A percentile compares a stretch with the other conserved stretches of the same genome.
phyloP scores from a whole-genome alignment of 2,329 filamentous ascomycete species.

The Arthrinium phaeospermum region DNA sequence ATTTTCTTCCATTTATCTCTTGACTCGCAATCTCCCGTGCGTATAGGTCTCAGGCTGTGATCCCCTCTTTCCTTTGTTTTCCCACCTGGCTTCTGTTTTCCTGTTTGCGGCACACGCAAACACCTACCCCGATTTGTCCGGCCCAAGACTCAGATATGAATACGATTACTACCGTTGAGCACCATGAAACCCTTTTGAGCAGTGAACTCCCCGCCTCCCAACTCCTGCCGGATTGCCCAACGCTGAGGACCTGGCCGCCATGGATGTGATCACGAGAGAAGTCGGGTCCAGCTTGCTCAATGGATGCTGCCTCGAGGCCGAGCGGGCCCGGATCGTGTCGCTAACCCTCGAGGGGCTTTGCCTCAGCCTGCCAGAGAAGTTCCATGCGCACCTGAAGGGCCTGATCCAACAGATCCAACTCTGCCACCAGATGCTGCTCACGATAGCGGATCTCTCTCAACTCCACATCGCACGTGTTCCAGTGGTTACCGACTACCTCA shows the following conservation, averaged over 20 bases:
- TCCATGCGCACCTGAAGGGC: slow-evolving; percentile 53
- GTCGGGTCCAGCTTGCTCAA: slow-evolving; percentile 47
- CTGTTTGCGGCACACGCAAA: slow-evolving; percentile 15
- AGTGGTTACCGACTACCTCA: slow-evolving; percentile 59
- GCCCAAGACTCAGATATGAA: slow-evolving; percentile 20
- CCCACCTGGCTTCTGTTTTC: neutral
- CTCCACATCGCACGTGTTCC: slow-evolving; percentile 56
- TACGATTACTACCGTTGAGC: slow-evolving; percentile 21
- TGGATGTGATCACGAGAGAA: slow-evolving; percentile 14
- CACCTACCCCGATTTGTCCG: neutral
- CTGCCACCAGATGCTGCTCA: slow-evolving; percentile 54
- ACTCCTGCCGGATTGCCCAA: slow-evolving; percentile 19
- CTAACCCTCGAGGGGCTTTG: slow-evolving; percentile 56
- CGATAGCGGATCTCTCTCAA: slow-evolving; percentile 60
- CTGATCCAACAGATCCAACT: slow-evolving; percentile 54
- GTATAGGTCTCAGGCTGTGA: slow-evolving; percentile 15
- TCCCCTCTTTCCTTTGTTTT: slow-evolving; percentile 17
- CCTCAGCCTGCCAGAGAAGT: slow-evolving; percentile 47
- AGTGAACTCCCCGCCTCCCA: neutral
- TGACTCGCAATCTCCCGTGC: neutral
- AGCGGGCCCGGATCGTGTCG: slow-evolving; percentile 55
- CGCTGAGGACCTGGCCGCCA: slow-evolving; percentile 29
- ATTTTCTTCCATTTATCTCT: neutral
- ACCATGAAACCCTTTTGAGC: slow-evolving; percentile 29
- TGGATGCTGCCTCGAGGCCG: slow-evolving; percentile 61